Conservation (phyloP, 2,329 filamentous ascomycete species). For the Coniella lustricola region DNA sequence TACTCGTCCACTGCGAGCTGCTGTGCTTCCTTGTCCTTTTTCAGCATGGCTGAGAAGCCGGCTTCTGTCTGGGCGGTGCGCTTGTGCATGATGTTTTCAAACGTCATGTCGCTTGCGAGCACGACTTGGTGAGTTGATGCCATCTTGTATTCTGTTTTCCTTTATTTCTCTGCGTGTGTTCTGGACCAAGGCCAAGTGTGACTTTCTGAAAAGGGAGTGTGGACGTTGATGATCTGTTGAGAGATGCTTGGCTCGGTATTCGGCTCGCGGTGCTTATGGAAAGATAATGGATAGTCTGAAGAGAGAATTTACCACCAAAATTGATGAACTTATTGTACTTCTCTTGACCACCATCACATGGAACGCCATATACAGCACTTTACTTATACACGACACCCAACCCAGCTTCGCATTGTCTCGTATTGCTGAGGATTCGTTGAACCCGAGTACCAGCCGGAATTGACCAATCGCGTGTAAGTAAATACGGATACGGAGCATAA, state of each 20-base stretch:
- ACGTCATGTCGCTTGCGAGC: slow-evolving; percentile 12
- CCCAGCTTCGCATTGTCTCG: not conserved
- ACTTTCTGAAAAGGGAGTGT: too few relatives aligned
- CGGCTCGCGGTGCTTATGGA: too few relatives aligned
- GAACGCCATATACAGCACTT: too few relatives aligned
- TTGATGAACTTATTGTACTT: too few relatives aligned
- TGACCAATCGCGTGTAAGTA: not conserved
- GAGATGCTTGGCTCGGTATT: too few relatives aligned
- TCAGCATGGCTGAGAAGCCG: slow-evolving; percentile 16
- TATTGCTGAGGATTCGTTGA: not conserved
- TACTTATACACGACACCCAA: not conserved
- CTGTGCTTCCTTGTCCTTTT: slow-evolving; percentile 15
- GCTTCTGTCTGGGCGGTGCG: slow-evolving; percentile 9
- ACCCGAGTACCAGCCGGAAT: not conserved
- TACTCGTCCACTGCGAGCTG: slow-evolving; percentile 12
- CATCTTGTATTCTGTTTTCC: slow-evolving; percentile 4
- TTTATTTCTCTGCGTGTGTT: too few relatives aligned
- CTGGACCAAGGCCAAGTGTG: too few relatives aligned
- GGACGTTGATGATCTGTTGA: too few relatives aligned
- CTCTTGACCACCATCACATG: too few relatives aligned
- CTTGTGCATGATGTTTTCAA: slow-evolving; percentile 15
- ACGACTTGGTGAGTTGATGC: slow-evolving; percentile 1
- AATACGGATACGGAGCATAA: not conserved
- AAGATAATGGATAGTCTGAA: too few relatives aligned
- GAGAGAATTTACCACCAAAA: too few relatives aligned